A percentile compares a stretch with the other conserved stretches of the same genome.
Evolutionary conservation across 106 monocot species (phyloP).

Genomic region (Agapanthus africanus): DNA sequence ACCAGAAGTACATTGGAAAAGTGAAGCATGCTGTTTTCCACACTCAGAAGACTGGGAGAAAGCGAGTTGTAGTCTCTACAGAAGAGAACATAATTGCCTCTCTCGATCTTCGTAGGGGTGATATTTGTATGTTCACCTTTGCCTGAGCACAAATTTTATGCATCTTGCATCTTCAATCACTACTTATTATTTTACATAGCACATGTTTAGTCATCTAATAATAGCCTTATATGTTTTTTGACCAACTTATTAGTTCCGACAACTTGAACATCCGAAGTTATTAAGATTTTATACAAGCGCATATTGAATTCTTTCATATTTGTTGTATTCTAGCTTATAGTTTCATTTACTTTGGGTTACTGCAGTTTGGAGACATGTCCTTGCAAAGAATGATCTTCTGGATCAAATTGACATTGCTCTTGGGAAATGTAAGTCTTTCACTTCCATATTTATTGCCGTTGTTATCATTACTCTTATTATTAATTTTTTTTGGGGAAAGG

Average conservation of each 20-base stretch:
- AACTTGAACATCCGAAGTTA: background rate
- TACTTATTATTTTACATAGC: background rate
- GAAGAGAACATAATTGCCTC: constrained; percentile 94
- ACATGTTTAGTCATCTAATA: background rate
- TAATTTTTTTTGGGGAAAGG: too few relatives aligned
- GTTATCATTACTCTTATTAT: too few relatives aligned
- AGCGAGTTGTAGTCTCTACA: constrained; percentile 79
- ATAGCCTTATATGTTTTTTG: background rate
- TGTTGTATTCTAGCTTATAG: background rate
- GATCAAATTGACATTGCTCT: constrained; percentile 79
- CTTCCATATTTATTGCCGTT: constrained; percentile 1
- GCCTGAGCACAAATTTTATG: background rate
- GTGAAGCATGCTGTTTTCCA: constrained; percentile 91
- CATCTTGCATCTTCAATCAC: background rate
- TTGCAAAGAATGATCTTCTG: constrained; percentile 61
- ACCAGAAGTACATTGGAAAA: constrained; percentile 87
- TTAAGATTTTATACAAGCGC: background rate
- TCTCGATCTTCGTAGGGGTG: constrained; percentile 90
- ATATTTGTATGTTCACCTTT: constrained; percentile 61
- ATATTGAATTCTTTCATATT: background rate
- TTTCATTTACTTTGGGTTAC: background rate
- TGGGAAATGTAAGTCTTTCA: constrained; percentile 74
- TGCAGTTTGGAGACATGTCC: constrained; percentile 95
- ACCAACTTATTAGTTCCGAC: background rate
- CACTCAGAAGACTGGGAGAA: constrained; percentile 88